A percentile compares a stretch with the other conserved stretches of the same genome.
Evolutionary conservation across 331 rosid species (phyloP).

Genomic region (Spiraea crenata): DNA sequence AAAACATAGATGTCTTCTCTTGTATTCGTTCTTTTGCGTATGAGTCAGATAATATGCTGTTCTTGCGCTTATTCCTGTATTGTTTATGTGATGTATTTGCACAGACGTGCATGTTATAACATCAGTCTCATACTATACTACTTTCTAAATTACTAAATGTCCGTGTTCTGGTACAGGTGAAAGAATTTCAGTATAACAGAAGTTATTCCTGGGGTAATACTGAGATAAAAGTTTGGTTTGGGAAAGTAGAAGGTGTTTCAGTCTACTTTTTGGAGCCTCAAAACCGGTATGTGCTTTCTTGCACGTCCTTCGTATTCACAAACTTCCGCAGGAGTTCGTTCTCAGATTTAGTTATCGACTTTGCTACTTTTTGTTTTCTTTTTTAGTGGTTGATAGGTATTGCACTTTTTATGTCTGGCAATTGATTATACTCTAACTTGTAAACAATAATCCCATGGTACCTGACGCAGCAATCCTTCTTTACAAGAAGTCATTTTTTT

Average conservation of each 20-base stretch:
- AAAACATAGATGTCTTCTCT: neutral
- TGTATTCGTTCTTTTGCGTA: neutral
- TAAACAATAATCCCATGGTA: neutral
- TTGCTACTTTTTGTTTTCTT: conserved; percentile 4
- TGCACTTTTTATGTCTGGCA: neutral
- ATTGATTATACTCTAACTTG: conserved; percentile 17
- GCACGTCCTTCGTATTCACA: conserved; percentile 3
- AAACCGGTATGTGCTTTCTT: conserved; percentile 48
- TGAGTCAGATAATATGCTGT: neutral
- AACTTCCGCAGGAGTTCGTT: neutral
- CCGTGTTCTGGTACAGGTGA: conserved; percentile 52
- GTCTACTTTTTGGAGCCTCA: conserved; percentile 85
- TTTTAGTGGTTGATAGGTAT: neutral
- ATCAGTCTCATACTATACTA: neutral
- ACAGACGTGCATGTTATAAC: neutral
- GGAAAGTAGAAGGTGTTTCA: conserved; percentile 80
- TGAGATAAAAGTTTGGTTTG: conserved; percentile 80
- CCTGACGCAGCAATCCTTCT: conserved; percentile 18
- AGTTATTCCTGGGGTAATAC: conserved; percentile 58
- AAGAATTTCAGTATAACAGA: conserved; percentile 45
- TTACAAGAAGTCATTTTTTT: conserved; percentile 7
- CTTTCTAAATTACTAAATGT: neutral
- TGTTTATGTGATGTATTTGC: no score
- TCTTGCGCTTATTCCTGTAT: neutral
- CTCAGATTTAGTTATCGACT: neutral